These are phyloP conservation scores for Penicillium sp. DNA, from an alignment of 2,329 filamentous ascomycete species.

Conservation along the genomic window DNA sequence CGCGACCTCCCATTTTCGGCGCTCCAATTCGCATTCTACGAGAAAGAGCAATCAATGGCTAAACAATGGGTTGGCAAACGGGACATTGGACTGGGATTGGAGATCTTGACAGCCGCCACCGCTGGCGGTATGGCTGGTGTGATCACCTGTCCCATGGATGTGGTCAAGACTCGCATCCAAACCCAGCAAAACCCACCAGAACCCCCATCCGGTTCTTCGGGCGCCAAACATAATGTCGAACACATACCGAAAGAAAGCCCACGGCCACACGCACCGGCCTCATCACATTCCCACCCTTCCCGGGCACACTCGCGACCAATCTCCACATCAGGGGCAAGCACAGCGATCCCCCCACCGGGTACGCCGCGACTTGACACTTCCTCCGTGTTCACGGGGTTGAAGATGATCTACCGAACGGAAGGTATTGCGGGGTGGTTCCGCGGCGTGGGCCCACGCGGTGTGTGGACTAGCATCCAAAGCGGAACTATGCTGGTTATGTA, in stretches of 20 bases:
- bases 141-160: slow-evolving; percentile 89
- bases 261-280: slow-evolving; percentile 19
- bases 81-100: slow-evolving; percentile 75
- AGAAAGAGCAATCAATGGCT: slow-evolving; percentile 79
- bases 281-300: slow-evolving; percentile 20
- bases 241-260: slow-evolving; percentile 25
- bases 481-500: slow-evolving; percentile 95
- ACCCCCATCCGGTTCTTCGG: slow-evolving; percentile 16
- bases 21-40: slow-evolving; percentile 95
- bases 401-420: slow-evolving; percentile 81
- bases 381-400: slow-evolving; percentile 74
- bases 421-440: slow-evolving; percentile 85
- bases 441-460: slow-evolving; percentile 80
- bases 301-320: slow-evolving; percentile 60
- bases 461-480: slow-evolving; percentile 97
- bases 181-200: slow-evolving; percentile 64
- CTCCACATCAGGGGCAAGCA: slow-evolving; percentile 81
- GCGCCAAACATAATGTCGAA: slow-evolving; percentile 24
- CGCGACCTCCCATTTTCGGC: slow-evolving; percentile 93
- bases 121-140: slow-evolving; percentile 89
- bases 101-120: slow-evolving; percentile 78
- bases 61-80: slow-evolving; percentile 66
- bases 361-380: slow-evolving; percentile 77
- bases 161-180: slow-evolving; percentile 93
- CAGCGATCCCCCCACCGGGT: slow-evolving; percentile 68